Evolutionary conservation across 169 alveolate species (phyloP).

Genomic region (Toxoplasma gondii): DNA sequence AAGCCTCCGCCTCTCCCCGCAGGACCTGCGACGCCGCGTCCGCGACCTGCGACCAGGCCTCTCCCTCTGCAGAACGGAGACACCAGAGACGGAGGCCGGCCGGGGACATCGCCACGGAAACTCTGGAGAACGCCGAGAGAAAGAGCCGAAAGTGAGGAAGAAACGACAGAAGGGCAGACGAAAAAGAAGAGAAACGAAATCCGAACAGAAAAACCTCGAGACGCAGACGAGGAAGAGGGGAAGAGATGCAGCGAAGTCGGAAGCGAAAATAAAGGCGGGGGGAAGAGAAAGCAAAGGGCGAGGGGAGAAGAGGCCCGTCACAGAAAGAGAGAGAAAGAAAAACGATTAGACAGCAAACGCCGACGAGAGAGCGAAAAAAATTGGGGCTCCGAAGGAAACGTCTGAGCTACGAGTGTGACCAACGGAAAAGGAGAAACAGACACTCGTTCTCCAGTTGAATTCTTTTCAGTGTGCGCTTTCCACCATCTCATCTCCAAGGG

Average conservation of each 20-base stretch:
- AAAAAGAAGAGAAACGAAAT: not conserved
- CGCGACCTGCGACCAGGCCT: not conserved
- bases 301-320: too few relatives aligned
- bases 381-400: too few relatives aligned
- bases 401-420: too few relatives aligned
- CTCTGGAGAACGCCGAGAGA: not conserved
- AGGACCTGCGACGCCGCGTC: not conserved
- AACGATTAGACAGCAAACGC: not conserved
- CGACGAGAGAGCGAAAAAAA: too few relatives aligned
- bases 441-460: too few relatives aligned
- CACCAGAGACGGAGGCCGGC: not conserved
- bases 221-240: not conserved
- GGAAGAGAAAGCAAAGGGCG: not conserved
- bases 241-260: too few relatives aligned
- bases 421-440: too few relatives aligned
- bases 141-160: not conserved
- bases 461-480: too few relatives aligned
- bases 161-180: not conserved
- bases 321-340: too few relatives aligned
- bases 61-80: not conserved
- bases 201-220: not conserved
- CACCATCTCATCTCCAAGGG: too few relatives aligned
- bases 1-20: slow-evolving; percentile 16
- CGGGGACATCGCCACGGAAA: not conserved
- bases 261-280: too few relatives aligned